These are phyloP conservation scores for Colletotrichum truncatum DNA, from an alignment of 2,329 filamentous ascomycete species.

Conservation along the genomic window DNA sequence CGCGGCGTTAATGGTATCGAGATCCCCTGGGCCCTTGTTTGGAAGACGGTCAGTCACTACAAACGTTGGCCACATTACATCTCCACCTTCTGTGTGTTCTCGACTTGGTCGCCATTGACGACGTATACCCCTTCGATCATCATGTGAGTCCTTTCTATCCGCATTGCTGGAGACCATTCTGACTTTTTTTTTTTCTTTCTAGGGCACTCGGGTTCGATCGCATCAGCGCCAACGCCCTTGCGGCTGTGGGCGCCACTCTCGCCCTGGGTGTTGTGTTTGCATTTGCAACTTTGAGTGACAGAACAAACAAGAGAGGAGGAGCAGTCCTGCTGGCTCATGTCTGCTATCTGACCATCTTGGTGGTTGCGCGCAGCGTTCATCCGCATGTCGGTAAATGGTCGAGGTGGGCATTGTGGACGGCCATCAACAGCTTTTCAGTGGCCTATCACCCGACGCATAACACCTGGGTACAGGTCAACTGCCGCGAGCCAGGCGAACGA, in stretches of 20 bases:
- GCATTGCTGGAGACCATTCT: not conserved
- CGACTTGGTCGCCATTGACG: conserved; percentile 60
- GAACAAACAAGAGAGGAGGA: conserved; percentile 51
- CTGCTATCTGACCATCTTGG: conserved; percentile 54
- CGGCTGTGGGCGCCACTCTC: conserved; percentile 51
- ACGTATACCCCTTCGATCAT: conserved; percentile 60
- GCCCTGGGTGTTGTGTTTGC: conserved; percentile 56
- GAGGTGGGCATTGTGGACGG: conserved; percentile 60
- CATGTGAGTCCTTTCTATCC: conserved; percentile 37
- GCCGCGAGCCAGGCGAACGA: conserved; percentile 52
- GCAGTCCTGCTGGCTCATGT: conserved; percentile 53
- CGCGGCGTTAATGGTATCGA: conserved; percentile 43
- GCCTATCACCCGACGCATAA: conserved; percentile 64
- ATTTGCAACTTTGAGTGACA: conserved; percentile 59
- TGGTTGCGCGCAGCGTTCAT: conserved; percentile 50
- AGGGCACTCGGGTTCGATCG: conserved; percentile 55
- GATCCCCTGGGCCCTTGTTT: conserved; percentile 49
- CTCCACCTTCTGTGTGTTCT: conserved; percentile 59
- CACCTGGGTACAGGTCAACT: conserved; percentile 62
- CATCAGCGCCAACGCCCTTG: conserved; percentile 56
- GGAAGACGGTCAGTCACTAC: conserved; percentile 53
- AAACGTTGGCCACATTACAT: conserved; percentile 58
- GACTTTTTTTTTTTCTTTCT: too few relatives aligned
- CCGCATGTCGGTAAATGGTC: conserved; percentile 56
- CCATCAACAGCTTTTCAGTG: conserved; percentile 59